Evolutionary conservation across 306 rosid species (phyloP).

Genomic region (Hylodesmum podocarpum): DNA sequence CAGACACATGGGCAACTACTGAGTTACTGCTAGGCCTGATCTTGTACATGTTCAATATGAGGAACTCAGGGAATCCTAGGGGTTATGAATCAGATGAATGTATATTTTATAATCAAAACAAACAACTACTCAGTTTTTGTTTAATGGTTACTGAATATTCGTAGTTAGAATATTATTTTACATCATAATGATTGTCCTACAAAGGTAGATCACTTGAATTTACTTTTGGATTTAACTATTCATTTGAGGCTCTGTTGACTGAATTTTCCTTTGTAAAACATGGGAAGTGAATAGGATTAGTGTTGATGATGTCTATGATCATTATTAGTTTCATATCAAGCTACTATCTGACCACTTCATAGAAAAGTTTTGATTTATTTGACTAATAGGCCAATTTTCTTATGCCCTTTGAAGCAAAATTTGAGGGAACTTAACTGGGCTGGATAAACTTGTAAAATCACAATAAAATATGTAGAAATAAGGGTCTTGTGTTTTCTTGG

Average conservation of each 20-base stretch:
- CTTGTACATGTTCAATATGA: slow-evolving; percentile 27
- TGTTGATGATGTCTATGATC: slow-evolving; percentile 18
- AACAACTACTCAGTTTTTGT: background rate
- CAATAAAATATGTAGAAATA: background rate
- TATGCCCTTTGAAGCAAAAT: slow-evolving; percentile 6
- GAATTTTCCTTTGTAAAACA: background rate
- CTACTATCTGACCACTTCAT: slow-evolving; percentile 17
- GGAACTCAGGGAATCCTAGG: slow-evolving; percentile 61
- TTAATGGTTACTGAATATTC: background rate
- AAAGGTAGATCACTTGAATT: slow-evolving; percentile 3
- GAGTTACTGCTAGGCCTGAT: slow-evolving; percentile 22
- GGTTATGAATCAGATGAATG: background rate
- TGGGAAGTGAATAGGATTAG: slow-evolving; percentile 13
- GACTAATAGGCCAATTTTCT: slow-evolving; percentile 9
- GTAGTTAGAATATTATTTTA: background rate
- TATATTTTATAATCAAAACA: background rate
- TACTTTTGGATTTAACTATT: background rate
- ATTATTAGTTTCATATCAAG: slow-evolving; percentile 11
- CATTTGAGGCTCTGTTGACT: background rate
- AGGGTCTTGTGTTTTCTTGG: slow-evolving; percentile 3
- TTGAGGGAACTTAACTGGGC: background rate
- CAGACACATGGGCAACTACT: slow-evolving; percentile 1
- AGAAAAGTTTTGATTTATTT: slow-evolving; percentile 5
- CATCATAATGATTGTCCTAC: background rate
- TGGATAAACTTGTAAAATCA: background rate